phyloP scores from a whole-genome alignment of 2,329 filamentous ascomycete species.

The Alternaria postmessia region DNA sequence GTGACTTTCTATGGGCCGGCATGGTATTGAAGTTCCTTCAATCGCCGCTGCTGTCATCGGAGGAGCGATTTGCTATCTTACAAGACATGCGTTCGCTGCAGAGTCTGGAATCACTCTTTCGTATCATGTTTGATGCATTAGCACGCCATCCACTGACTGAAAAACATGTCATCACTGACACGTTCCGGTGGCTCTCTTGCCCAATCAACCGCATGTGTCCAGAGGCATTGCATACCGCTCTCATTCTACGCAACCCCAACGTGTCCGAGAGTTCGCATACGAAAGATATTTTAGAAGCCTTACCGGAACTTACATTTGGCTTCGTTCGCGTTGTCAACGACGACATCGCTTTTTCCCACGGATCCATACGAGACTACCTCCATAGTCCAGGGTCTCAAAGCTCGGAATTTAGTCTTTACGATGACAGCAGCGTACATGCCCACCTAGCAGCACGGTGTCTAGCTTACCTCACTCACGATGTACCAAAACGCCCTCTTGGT shows the following conservation, averaged over 20 bases:
- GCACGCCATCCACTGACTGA: slow-evolving; percentile 24
- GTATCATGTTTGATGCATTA: slow-evolving; percentile 30
- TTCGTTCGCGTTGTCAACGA: slow-evolving; percentile 31
- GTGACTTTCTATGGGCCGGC: slow-evolving; percentile 42
- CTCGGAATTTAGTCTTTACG: slow-evolving; percentile 34
- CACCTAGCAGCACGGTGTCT: slow-evolving; percentile 41
- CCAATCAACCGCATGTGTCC: slow-evolving; percentile 32
- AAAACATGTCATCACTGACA: slow-evolving; percentile 31
- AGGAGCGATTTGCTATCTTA: slow-evolving; percentile 32
- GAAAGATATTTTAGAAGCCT: slow-evolving; percentile 20
- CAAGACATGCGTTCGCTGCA: slow-evolving; percentile 26
- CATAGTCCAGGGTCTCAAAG: slow-evolving; percentile 24
- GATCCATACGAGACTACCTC: slow-evolving; percentile 37
- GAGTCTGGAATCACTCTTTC: slow-evolving; percentile 34
- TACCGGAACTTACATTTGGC: slow-evolving; percentile 37
- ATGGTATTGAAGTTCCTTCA: slow-evolving; percentile 35
- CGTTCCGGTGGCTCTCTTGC: slow-evolving; percentile 39
- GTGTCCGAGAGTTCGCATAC: neutral
- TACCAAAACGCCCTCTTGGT: slow-evolving; percentile 38
- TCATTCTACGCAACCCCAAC: slow-evolving; percentile 20
- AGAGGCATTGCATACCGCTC: slow-evolving; percentile 30
- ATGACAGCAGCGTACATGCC: slow-evolving; percentile 36
- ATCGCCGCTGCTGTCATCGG: slow-evolving; percentile 34
- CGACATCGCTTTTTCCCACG: slow-evolving; percentile 33
- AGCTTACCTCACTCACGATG: slow-evolving; percentile 37